Base-by-base conservation (phyloP, 192 early-diverging fungal species). In the Coemansia sp. region DNA sequence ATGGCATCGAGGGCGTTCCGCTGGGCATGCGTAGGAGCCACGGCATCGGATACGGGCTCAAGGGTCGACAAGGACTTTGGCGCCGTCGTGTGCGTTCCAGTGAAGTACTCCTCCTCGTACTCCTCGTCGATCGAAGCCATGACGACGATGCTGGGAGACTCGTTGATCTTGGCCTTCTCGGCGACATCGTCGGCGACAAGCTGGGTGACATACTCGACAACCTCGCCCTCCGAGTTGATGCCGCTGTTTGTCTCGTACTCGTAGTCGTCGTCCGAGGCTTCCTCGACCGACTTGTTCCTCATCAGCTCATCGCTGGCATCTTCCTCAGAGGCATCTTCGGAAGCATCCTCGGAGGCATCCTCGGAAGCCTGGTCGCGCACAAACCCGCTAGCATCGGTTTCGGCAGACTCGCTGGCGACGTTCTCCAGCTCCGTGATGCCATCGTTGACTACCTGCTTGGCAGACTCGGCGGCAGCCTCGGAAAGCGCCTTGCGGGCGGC, bases 91-190 rank as follows among this genome's bases (percentile, higher is more conserved):
- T 35, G 36, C 22, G 23, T 29, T n/a, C 61, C 32, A 10, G 67
- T 56, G 42, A 63, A 39, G 35, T 55, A 68, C 60, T 77, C 74
- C 68, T 76, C 74, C 58, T 76, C 74, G 35, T 67, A 75, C 63
- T 75, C 74, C 49, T 71, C 69, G 54, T 77, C 74, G 20, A 68
- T 67, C 9, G 74, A 71, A 8, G 57, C 74, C 74, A 64, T 68
- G 48, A 68, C 64, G 9, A 76, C 74, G 3, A 77, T 63, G 54
- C 65, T 71, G 34, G 74, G 74, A 16, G 74, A 58, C 69, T 77
- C 69, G 52, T 42, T 51, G 24, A 46, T 48, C 36, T 61, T 42
- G 25, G 61, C 48, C 52, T 72, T 72, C 23, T 61, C 60, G 47
- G 24, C n/a, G 6, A n/a, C 22, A 7, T 46, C 58, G 24, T 64